Conservation (phyloP, 495 filamentous ascomycete genomes). For the Parathielavia appendiculata region DNA sequence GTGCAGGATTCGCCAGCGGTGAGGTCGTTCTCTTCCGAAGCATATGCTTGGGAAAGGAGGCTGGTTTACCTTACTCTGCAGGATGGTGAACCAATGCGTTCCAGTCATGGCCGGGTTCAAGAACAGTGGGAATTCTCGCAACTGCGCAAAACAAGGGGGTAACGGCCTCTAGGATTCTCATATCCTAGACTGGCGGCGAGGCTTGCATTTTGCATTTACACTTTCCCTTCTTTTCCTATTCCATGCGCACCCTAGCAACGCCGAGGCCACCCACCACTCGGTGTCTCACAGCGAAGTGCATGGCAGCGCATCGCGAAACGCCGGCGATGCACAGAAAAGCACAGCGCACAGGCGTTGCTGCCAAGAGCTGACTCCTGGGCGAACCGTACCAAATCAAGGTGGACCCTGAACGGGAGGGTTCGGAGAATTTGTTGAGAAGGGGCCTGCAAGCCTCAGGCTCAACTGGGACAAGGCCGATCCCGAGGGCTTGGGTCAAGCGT, state of each 20-base stretch:
- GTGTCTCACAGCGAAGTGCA: constrained; percentile 11
- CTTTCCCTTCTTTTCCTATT: background rate
- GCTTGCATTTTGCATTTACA: background rate
- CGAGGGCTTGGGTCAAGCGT: constrained; percentile 23
- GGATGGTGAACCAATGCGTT: background rate
- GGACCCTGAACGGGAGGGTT: background rate
- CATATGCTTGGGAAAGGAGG: constrained; percentile 2
- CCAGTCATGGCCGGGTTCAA: no score
- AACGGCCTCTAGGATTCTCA: background rate
- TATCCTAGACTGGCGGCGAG: background rate
- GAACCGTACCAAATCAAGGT: constrained; percentile 2
- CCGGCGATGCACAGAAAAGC: constrained; percentile 2
- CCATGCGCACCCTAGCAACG: constrained; percentile 3
- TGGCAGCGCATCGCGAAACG: background rate
- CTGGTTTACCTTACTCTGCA: background rate
- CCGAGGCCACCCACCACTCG: background rate
- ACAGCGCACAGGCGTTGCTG: background rate
- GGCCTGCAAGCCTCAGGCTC: constrained; percentile 19
- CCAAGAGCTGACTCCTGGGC: constrained; percentile 4
- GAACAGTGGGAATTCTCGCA: background rate
- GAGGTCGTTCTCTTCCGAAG: constrained; percentile 1
- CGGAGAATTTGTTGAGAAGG: constrained; percentile 4
- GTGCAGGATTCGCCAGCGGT: constrained; percentile 5
- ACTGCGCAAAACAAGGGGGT: background rate
- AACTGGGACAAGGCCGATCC: constrained; percentile 16